Conservation (phyloP, 2,329 filamentous ascomycete species). For the Coniella lustricola region DNA sequence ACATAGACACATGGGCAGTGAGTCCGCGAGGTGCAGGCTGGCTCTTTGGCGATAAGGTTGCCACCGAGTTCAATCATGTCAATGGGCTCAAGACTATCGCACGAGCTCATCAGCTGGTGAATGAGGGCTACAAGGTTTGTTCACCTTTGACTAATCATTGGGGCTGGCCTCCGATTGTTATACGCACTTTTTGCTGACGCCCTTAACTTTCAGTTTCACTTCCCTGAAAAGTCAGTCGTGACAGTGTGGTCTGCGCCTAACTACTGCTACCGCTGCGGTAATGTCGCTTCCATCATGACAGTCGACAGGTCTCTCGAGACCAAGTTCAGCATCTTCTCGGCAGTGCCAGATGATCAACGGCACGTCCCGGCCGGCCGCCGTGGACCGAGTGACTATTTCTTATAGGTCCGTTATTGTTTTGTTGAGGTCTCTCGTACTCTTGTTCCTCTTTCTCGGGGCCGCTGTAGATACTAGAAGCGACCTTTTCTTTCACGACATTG, state of each 20-base stretch:
- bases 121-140: slow-evolving; percentile 90
- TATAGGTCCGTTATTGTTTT: slow-evolving; percentile 32
- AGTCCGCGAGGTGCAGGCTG: slow-evolving; percentile 95
- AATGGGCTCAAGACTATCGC: slow-evolving; percentile 95
- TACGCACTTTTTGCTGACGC: too few species aligned
- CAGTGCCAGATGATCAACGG: slow-evolving; percentile 78
- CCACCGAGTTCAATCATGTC: slow-evolving; percentile 94
- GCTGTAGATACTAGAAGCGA: slow-evolving; percentile 13
- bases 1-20: slow-evolving; percentile 92
- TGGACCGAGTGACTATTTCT: slow-evolving; percentile 64
- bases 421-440: slow-evolving; percentile 9
- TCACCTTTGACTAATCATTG: too few species aligned
- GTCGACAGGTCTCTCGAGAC: slow-evolving; percentile 78
- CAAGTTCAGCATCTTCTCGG: slow-evolving; percentile 86
- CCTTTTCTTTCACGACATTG: slow-evolving; percentile 12
- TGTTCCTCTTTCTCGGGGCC: slow-evolving; percentile 2
- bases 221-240: slow-evolving; percentile 88
- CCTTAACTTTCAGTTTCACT: slow-evolving; percentile 62
- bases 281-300: slow-evolving; percentile 94
- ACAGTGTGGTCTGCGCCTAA: slow-evolving; percentile 98
- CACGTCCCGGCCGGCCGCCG: slow-evolving; percentile 68
- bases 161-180: too few species aligned
- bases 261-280: slow-evolving; percentile 91
- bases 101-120: slow-evolving; percentile 94
- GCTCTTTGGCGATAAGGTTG: slow-evolving; percentile 94